phyloP scores from a whole-genome alignment of 768 basidiomycete genomes.

The Auricularia sp. region DNA sequence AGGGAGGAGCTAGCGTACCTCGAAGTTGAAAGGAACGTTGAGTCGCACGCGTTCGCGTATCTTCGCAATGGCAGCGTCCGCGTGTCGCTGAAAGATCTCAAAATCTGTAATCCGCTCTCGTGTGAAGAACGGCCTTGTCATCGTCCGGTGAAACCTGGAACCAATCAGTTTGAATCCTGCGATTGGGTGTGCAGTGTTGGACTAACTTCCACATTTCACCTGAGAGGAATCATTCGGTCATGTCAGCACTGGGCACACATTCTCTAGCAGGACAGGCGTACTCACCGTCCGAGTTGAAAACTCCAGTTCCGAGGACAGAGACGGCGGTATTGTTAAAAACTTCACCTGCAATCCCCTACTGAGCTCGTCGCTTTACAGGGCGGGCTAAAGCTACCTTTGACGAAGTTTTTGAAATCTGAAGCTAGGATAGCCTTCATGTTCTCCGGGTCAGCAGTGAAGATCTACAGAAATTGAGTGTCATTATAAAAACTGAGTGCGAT shows the following conservation, averaged over 20 bases:
- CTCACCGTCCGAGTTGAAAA: conserved; percentile 41
- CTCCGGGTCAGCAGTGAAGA: neutral
- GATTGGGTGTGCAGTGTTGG: neutral
- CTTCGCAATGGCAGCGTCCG: neutral
- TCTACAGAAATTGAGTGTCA: neutral
- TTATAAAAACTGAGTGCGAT: neutral
- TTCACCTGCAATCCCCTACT: conserved; percentile 18
- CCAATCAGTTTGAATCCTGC: neutral
- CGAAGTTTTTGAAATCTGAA: conserved; percentile 33
- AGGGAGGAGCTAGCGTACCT: neutral
- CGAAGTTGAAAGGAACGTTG: neutral
- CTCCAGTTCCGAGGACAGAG: conserved; percentile 38
- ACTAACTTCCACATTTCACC: conserved; percentile 18
- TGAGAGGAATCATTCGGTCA: neutral
- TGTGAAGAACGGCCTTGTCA: conserved; percentile 25
- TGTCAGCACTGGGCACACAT: neutral
- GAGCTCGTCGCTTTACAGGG: neutral
- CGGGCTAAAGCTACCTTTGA: conserved; percentile 28
- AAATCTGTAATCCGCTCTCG: neutral
- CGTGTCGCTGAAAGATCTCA: neutral
- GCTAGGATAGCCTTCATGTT: conserved; percentile 28
- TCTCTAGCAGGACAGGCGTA: neutral
- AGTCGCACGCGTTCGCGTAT: neutral
- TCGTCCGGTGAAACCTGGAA: conserved; percentile 49
- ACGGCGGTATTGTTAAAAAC: conserved; percentile 22